Evolutionary conservation across 169 alveolate species (phyloP), one percentile per base, ranked within the genome.

Genomic region (Cryptosporidium xiaoi): DNA sequence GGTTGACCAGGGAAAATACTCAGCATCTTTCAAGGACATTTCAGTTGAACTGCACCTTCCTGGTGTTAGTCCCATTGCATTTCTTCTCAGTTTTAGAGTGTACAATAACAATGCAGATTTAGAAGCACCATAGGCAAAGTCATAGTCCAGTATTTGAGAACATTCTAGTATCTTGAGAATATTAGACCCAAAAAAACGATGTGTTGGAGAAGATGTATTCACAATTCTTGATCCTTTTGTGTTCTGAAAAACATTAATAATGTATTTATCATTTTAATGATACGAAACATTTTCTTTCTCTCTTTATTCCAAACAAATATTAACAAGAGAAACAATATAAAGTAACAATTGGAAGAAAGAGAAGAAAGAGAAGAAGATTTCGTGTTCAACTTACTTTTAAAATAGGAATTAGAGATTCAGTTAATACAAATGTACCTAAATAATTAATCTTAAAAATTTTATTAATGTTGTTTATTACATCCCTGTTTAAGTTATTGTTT

Each of bases 31-130:
- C 16, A 18, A 60, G 18, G 13, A 51, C 50, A 15, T 56, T 16
- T 51, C 67, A 16, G 36, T 71, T 29, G 46, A 65, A 16, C 34
- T 36, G 58, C 65, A 34, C 31, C 33, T 56, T 6, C 31, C 33
- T 50, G 64, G 64, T 40, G 87, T 40, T n/a, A 77, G 65, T 24
- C 87, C 87, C 71, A 77, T 60, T 34, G 87, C 87, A 77, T 34
- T 66, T 27, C 87, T 31, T 60, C 87, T 56, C 18, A 77, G 60
- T 36, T 60, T 77, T 10, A 77, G 64, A 16, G 87, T 60, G 27
- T 77, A 77, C 29, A 77, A 66, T 36, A 77, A 71, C 27, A 77
- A 20, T 40, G 87, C 87, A 15, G 87, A 58, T 77, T 77, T 77
- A 27, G 87, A 77, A 15, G 87, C 87, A 56, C 87, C 87, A 31